Evolutionary conservation across 805 yeast species (phyloP), one percentile per base, ranked within the genome.

Genomic region (Kregervanrija fluxuum): DNA sequence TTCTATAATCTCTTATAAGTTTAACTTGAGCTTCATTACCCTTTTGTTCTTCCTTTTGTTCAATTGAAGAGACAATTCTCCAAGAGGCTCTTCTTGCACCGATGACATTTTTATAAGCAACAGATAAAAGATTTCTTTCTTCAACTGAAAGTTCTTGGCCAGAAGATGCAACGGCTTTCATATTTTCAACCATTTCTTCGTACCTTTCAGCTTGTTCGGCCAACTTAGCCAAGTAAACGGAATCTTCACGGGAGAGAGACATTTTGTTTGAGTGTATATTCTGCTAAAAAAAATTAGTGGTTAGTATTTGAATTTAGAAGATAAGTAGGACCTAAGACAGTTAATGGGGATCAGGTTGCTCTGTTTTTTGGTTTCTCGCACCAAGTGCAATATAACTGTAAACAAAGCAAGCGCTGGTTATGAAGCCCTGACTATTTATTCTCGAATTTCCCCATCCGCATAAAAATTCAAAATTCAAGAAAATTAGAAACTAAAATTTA

Each of bases 171-270:
- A 93, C 98, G 44, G 87, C 84, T 70, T 91, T 90, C 97, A 91
- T 91, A 75, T 87, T 88, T 69, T 88, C 96, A 60, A 91, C 98
- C 97, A 87, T 89, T 75, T 91, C 98, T 75, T 93, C 98, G 69
- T 90, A 93, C 73, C 98, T 95, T 75, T 93, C 99, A 64, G 98
- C 97, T 76, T 91, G 97, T 74, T 91, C 98, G 64, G 97, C 96
- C 67, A 93, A 82, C 68, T 93, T 91, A 69, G 98, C 98, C 65
- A 93, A 81, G 73, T 90, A 91, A 61, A 93, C 96, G 64, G 95
- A 87, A 74, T 93, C 95, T 82, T 93, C 98, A 77, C 97, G 95
- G 64, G 91, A 77, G 68, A 78, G 74, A 60, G 90, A 76, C 89
- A 82, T 81, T 62, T 58, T 49, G 42, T 17, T 17, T 17, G 22